phyloP scores from a whole-genome alignment of 768 basidiomycete species.

The Peribolospora kevripleyi region DNA sequence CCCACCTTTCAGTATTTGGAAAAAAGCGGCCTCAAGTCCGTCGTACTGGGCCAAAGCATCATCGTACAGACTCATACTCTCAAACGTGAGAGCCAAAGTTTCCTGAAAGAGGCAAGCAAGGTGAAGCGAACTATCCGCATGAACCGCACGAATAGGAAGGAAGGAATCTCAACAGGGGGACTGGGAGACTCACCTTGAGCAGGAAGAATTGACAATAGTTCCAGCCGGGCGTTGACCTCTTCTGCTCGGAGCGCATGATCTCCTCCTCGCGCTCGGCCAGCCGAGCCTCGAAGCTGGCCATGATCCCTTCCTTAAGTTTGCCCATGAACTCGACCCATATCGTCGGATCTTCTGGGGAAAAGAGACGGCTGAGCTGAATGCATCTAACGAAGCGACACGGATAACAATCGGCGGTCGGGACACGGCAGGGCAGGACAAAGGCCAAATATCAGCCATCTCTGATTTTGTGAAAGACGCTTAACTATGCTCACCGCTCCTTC shows the following conservation, averaged over 20 bases:
- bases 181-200: slow-evolving; percentile 38
- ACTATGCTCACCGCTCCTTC: slow-evolving; percentile 40
- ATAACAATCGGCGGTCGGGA: too few species aligned
- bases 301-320: slow-evolving; percentile 70
- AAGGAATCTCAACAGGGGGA: neutral
- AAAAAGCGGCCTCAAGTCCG: slow-evolving; percentile 68
- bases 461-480: neutral
- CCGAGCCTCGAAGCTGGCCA: slow-evolving; percentile 60
- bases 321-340: slow-evolving; percentile 62
- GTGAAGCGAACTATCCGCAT: slow-evolving; percentile 5
- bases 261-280: slow-evolving; percentile 67
- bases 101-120: slow-evolving; percentile 31
- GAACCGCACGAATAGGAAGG: neutral
- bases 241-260: slow-evolving; percentile 63
- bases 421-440: too few species aligned
- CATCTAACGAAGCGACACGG: neutral
- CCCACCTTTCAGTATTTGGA: slow-evolving; percentile 21
- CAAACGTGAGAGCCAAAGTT: slow-evolving; percentile 73
- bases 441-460: too few species aligned
- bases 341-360: slow-evolving; percentile 36
- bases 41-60: slow-evolving; percentile 74
- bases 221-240: slow-evolving; percentile 87
- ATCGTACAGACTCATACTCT: slow-evolving; percentile 66
- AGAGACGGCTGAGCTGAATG: neutral
- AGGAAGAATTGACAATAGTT: slow-evolving; percentile 95